Conservation (phyloP, 768 basidiomycete genomes). For the Psilocybe cyanescens region DNA sequence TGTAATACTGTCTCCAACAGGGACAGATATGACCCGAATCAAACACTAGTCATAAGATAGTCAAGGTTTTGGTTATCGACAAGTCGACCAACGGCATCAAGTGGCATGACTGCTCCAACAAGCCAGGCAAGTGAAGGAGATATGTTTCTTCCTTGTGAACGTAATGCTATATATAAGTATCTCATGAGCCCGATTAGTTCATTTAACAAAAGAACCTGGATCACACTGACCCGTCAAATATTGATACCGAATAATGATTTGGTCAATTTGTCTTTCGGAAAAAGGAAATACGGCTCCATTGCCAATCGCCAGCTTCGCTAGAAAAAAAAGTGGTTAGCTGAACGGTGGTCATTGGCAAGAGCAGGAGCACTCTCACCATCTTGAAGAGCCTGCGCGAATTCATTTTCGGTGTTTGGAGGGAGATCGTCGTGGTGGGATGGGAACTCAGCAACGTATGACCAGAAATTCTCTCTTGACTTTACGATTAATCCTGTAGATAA, state of each 20-base stretch:
- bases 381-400: constrained; percentile 35
- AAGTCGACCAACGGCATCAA: constrained; percentile 35
- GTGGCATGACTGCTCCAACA: constrained; percentile 47
- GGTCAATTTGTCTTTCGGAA: constrained; percentile 39
- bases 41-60: constrained; percentile 30
- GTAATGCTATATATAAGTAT: constrained; percentile 25
- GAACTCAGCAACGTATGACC: constrained; percentile 47
- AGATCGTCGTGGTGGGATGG: constrained; percentile 43
- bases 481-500: constrained; percentile 28
- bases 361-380: constrained; percentile 28
- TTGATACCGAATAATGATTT: constrained; percentile 40
- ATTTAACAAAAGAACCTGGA: constrained; percentile 2
- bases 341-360: background rate
- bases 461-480: constrained; percentile 37
- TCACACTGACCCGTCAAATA: constrained; percentile 36
- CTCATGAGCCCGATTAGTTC: constrained; percentile 3
- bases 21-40: background rate
- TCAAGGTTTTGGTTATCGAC: constrained; percentile 33
- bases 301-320: constrained; percentile 33
- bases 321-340: constrained; percentile 9
- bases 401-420: constrained; percentile 36
- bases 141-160: constrained; percentile 32
- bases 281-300: constrained; percentile 39
- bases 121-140: constrained; percentile 42
- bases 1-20: background rate